phyloP scores from a whole-genome alignment of 2,329 filamentous ascomycete genomes.

The Geosmithia putterillii region DNA sequence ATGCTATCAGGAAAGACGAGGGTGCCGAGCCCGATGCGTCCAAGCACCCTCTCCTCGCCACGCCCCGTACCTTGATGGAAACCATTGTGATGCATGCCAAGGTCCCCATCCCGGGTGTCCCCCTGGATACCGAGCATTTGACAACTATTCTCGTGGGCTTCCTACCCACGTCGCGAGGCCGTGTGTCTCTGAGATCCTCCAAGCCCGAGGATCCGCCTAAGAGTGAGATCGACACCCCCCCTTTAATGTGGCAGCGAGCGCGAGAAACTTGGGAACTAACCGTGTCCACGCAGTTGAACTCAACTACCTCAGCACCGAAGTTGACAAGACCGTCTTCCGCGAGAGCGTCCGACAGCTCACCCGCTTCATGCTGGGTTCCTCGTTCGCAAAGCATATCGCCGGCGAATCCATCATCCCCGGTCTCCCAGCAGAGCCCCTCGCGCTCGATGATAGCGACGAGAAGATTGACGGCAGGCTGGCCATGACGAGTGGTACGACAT shows the following conservation, averaged over 20 bases:
- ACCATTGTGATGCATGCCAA: constrained; percentile 11
- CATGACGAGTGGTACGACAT: constrained; percentile 26
- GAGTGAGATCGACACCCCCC: constrained; percentile 5
- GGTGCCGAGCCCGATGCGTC: constrained; percentile 14
- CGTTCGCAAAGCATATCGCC: constrained; percentile 7
- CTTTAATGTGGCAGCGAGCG: neutral
- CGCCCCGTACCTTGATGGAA: constrained; percentile 10
- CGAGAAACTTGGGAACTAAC: neutral
- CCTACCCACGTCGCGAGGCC: constrained; percentile 11
- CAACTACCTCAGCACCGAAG: constrained; percentile 11
- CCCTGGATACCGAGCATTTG: constrained; percentile 9
- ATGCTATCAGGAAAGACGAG: constrained; percentile 20
- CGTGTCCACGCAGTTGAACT: constrained; percentile 9
- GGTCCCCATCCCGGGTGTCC: constrained; percentile 9
- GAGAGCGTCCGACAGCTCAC: constrained; percentile 10
- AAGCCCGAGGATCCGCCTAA: constrained; percentile 9
- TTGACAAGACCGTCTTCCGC: constrained; percentile 11
- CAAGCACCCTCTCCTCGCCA: constrained; percentile 17
- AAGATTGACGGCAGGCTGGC: constrained; percentile 10
- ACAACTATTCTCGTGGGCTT: constrained; percentile 10
- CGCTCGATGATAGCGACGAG: constrained; percentile 7
- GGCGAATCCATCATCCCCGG: constrained; percentile 10
- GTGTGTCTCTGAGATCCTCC: constrained; percentile 8
- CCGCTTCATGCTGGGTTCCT: constrained; percentile 9
- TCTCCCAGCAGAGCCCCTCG: constrained; percentile 6